phyloP scores from a whole-genome alignment of 73 alveolate genomes.

The Tetrahymena malaccensis region DNA sequence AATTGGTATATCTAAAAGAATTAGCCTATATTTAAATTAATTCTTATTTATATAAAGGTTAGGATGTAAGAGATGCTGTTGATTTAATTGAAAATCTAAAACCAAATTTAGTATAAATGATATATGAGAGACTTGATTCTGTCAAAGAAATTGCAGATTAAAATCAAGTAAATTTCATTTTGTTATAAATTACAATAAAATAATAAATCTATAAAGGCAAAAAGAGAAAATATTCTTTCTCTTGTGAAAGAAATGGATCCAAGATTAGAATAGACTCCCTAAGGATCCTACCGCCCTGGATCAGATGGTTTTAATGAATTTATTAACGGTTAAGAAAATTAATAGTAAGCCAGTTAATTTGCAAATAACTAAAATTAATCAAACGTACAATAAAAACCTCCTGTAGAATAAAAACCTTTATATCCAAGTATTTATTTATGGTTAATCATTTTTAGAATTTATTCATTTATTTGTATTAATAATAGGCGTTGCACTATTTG shows the following conservation, averaged over 20 bases:
- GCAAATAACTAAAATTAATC: background rate
- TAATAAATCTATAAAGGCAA: background rate
- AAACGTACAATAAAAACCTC: background rate
- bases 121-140: background rate
- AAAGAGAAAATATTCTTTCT: background rate
- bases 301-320: background rate
- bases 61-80: conserved; percentile 24
- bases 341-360: background rate
- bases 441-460: background rate
- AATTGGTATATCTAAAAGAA: conserved; percentile 51
- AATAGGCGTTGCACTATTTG: background rate
- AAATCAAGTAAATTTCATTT: background rate
- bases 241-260: background rate
- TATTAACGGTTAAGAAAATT: background rate
- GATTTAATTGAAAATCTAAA: conserved; percentile 29
- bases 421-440: background rate
- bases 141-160: background rate
- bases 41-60: background rate
- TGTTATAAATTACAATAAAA: background rate
- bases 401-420: background rate
- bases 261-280: background rate
- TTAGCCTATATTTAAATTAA: conserved; percentile 23
- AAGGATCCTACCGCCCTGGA: background rate
- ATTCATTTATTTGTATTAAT: background rate
- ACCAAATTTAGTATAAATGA: background rate